Conservation (phyloP, 208 protist genomes). For the Wallacemonas collosoma region DNA sequence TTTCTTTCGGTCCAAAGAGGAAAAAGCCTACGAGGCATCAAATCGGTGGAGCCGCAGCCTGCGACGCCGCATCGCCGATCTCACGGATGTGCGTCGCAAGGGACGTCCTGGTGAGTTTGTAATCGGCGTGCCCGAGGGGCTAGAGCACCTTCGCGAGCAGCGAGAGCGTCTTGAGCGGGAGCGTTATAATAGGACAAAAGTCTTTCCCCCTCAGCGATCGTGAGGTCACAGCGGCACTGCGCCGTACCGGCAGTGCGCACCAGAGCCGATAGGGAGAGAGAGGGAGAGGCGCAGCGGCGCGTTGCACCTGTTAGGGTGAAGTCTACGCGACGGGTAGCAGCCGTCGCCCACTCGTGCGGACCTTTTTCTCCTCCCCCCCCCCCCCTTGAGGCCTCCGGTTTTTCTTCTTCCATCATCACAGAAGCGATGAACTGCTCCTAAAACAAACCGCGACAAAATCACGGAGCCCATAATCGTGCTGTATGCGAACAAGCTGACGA, state of each 20-base stretch:
- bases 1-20: slow-evolving; percentile 61
- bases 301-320: too few relatives aligned
- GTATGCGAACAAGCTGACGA: too few relatives aligned
- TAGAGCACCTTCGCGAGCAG: slow-evolving; percentile 77
- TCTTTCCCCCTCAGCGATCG: slow-evolving; percentile 80
- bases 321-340: too few relatives aligned
- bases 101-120: slow-evolving; percentile 86
- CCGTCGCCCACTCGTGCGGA: too few relatives aligned
- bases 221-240: slow-evolving; percentile 4
- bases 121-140: slow-evolving; percentile 86
- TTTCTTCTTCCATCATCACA: not conserved
- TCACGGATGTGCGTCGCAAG: slow-evolving; percentile 83
- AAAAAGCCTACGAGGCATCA: slow-evolving; percentile 66
- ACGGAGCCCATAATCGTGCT: too few relatives aligned
- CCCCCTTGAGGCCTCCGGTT: not conserved
- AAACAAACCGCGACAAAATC: not conserved
- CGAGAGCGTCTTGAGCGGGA: slow-evolving; percentile 78
- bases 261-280: too few relatives aligned
- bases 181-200: slow-evolving; percentile 53
- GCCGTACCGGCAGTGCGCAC: too few relatives aligned
- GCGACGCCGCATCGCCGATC: slow-evolving; percentile 64
- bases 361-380: not conserved
- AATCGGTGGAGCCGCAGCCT: slow-evolving; percentile 64
- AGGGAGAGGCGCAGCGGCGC: too few relatives aligned
- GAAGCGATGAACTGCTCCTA: not conserved